Conservation (phyloP, 108 stramenopile species). For the Bacterosira constricta region DNA sequence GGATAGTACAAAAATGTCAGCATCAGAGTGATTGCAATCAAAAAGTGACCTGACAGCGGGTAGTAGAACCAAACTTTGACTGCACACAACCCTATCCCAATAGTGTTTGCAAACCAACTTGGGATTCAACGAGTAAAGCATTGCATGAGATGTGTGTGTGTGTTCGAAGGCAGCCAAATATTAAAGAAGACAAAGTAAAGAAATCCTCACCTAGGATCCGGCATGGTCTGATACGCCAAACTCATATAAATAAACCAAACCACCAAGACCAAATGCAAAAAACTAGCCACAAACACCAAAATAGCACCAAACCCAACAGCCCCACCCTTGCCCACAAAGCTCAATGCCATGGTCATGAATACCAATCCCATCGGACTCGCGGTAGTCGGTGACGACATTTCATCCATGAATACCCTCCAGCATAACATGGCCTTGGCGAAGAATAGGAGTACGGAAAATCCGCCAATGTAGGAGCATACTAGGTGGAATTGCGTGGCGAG, state of each 20-base stretch:
- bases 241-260: constrained; percentile 86
- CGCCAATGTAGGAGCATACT: constrained; percentile 59
- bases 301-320: constrained; percentile 59
- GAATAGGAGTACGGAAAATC: constrained; percentile 50
- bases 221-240: constrained; percentile 77
- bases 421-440: constrained; percentile 59
- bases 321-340: constrained; percentile 68
- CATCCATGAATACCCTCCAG: constrained; percentile 66
- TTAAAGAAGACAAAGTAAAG: neutral
- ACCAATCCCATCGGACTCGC: constrained; percentile 76
- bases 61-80: constrained; percentile 78
- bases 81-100: constrained; percentile 73
- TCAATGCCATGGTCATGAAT: constrained; percentile 76
- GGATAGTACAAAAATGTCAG: constrained; percentile 38
- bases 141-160: neutral
- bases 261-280: constrained; percentile 61
- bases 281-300: constrained; percentile 62
- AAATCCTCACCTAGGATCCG: constrained; percentile 44
- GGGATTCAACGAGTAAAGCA: constrained; percentile 13
- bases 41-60: constrained; percentile 68
- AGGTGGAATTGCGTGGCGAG: constrained; percentile 63
- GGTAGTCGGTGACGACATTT: constrained; percentile 79
- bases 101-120: constrained; percentile 81
- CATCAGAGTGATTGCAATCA: constrained; percentile 78
- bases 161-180: neutral